A percentile compares a stretch with the other conserved stretches of the same genome.
Conservation (phyloP, 768 basidiomycete genomes). For the Hirschioporus abietinus region DNA sequence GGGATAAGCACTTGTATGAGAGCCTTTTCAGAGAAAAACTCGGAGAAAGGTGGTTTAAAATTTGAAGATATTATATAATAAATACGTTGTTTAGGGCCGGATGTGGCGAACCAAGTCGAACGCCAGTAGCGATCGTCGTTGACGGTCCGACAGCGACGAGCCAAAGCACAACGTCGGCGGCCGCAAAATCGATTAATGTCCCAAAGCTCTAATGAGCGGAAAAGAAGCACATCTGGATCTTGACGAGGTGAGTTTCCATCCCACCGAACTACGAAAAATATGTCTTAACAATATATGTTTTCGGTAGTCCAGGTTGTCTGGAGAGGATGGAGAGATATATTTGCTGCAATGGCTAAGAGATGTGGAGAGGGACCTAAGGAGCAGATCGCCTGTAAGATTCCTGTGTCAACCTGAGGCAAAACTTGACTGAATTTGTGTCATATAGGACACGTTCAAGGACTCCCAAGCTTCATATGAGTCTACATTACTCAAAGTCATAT, state of each 20-base stretch:
- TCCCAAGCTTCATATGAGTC: constrained; percentile 58
- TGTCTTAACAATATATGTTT: background rate
- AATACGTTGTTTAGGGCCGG: background rate
- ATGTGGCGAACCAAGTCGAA: background rate
- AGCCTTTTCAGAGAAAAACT: no score
- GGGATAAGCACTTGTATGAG: no score
- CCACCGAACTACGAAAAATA: background rate
- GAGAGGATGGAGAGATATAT: constrained; percentile 77
- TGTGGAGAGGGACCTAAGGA: constrained; percentile 52
- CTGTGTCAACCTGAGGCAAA: background rate
- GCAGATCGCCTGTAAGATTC: constrained; percentile 46
- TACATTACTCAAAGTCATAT: constrained; percentile 60
- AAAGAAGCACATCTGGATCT: constrained; percentile 3
- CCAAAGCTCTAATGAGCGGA: background rate
- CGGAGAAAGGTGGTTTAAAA: no score
- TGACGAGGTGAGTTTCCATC: constrained; percentile 3
- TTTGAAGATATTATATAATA: background rate
- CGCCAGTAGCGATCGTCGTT: background rate
- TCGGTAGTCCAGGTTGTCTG: constrained; percentile 55
- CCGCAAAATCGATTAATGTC: background rate
- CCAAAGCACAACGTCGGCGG: background rate
- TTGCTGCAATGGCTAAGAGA: constrained; percentile 79
- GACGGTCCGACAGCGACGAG: background rate
- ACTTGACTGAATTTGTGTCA: background rate
- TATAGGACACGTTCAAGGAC: constrained; percentile 62